Evolutionary conservation across 2,329 filamentous ascomycete species (phyloP).

Genomic region (Scedosporium boydii): DNA sequence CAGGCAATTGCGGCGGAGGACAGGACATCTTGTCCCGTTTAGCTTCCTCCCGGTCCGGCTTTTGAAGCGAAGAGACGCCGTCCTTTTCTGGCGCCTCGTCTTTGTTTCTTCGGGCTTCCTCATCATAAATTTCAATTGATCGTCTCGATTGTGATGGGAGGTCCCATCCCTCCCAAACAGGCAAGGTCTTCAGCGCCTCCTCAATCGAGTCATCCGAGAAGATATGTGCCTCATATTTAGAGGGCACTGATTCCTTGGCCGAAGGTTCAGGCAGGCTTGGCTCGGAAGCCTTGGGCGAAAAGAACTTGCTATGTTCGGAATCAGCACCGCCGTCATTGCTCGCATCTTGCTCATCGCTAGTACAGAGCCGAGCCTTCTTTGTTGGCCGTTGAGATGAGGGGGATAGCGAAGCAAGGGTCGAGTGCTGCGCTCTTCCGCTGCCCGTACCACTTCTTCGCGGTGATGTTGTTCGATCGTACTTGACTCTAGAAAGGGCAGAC

Average conservation of each 20-base stretch:
- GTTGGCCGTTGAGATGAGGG: constrained; percentile 28
- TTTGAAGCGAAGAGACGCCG: neutral
- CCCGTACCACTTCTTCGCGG: constrained; percentile 8
- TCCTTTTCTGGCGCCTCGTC: neutral
- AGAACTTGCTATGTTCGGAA: constrained; percentile 45
- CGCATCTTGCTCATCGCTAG: constrained; percentile 23
- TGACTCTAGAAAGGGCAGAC: constrained; percentile 25
- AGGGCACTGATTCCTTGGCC: neutral
- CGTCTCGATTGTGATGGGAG: constrained; percentile 23
- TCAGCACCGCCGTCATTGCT: constrained; percentile 16
- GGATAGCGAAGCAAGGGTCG: constrained; percentile 13
- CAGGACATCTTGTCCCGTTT: neutral
- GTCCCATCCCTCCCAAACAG: constrained; percentile 42
- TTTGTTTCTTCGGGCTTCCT: constrained; percentile 20
- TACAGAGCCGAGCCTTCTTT: constrained; percentile 49
- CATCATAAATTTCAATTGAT: constrained; percentile 35
- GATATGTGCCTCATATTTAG: constrained; percentile 28
- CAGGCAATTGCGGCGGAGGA: neutral
- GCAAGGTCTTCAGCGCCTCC: constrained; percentile 39
- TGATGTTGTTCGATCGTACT: constrained; percentile 2
- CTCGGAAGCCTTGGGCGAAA: constrained; percentile 21
- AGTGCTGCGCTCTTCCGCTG: constrained; percentile 8
- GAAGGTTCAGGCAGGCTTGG: neutral
- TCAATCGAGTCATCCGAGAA: constrained; percentile 50
- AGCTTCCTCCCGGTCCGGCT: neutral